Base-by-base conservation (phyloP, 164 flowering plant genomes). In the Berberis thunbergii region DNA sequence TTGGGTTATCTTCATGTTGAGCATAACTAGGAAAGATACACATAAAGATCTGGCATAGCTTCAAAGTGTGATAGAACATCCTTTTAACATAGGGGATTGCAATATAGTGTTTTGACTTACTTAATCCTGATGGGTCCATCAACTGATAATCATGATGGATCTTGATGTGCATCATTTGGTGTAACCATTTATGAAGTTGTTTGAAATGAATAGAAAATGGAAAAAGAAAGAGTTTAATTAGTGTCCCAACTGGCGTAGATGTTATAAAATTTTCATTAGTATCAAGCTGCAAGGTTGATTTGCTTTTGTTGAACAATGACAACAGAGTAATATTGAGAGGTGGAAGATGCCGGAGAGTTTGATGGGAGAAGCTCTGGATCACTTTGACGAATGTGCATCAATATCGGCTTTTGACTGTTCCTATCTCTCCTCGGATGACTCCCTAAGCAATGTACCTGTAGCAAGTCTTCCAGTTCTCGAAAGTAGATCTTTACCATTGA, bases 361-460 rank as follows among this genome's bases (percentile, higher is more conserved):
- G 49, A 79, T 76, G 13, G 96, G 86, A 65, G 98, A 89, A 69
- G 93, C 96, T 42, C 62, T 87, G 88, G 79, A 86, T 48, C 89
- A 89, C 73, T 92, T 92, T 76, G 98, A 92, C 63, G 98, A 92
- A 71, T 89, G 91, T 70, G 91, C 89, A 59, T 92, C 98, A 9
- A 78, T 87, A 70, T 89, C 98, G 56, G 86, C 96, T 61, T 89
- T 92, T 76, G 96, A 89, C 71, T 77, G 87, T 73, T 87, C 96
- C 45, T 96, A 92, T 73, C 86, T 89, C 73, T 89, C 96, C 61
- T 79, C 94, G 41, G 71, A 92, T 69, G 95, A 87, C 59, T 84
- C 86, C 49, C 77, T 76, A 11, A 43, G 63, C 43, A 69, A 57
- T 60, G 54, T 65, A 11, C 64, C 63, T 59, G 74, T 78, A 38